phyloP scores from a whole-genome alignment of 1,139 yeast genomes.

The Suhomyces taliae region DNA sequence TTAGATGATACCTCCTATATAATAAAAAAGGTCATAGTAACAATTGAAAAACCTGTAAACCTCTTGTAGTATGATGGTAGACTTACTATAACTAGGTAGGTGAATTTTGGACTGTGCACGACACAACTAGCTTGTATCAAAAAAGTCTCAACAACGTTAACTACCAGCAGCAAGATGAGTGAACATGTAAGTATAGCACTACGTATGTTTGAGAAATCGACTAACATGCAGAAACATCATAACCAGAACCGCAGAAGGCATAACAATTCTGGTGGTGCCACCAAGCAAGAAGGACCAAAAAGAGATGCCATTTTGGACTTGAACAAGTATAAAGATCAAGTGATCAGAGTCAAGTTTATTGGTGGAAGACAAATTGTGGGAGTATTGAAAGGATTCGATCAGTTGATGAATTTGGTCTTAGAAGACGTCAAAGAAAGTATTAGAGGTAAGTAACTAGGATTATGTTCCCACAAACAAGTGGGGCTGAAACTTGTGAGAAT shows the following conservation, averaged over 20 bases:
- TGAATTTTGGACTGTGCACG: background rate
- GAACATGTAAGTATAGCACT: slow-evolving; percentile 13
- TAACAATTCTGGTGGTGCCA: slow-evolving; percentile 25
- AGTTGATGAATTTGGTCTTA: slow-evolving; percentile 87
- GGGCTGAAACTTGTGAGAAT: too few relatives aligned
- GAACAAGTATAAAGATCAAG: slow-evolving; percentile 71
- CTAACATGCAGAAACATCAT: slow-evolving; percentile 10
- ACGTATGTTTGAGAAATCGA: background rate
- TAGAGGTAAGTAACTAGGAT: slow-evolving; percentile 41
- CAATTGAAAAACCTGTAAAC: too few relatives aligned
- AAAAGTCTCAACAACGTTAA: slow-evolving; percentile 1
- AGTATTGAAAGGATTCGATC: slow-evolving; percentile 82
- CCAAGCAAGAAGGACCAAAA: slow-evolving; percentile 71
- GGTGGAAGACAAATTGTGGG: slow-evolving; percentile 89
- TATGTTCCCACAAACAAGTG: too few relatives aligned
- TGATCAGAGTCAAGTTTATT: slow-evolving; percentile 73
- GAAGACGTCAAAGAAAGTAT: slow-evolving; percentile 77
- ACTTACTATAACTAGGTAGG: background rate
- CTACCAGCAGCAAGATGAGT: slow-evolving; percentile 10
- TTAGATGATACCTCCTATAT: too few relatives aligned
- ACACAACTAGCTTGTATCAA: slow-evolving; percentile 1
- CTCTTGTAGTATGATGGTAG: too few relatives aligned
- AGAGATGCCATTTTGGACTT: slow-evolving; percentile 88
- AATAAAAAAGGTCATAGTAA: too few relatives aligned
- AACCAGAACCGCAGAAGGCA: slow-evolving; percentile 24